phyloP scores from a whole-genome alignment of 2,329 filamentous ascomycete genomes.

The Pezicula radicicola region DNA sequence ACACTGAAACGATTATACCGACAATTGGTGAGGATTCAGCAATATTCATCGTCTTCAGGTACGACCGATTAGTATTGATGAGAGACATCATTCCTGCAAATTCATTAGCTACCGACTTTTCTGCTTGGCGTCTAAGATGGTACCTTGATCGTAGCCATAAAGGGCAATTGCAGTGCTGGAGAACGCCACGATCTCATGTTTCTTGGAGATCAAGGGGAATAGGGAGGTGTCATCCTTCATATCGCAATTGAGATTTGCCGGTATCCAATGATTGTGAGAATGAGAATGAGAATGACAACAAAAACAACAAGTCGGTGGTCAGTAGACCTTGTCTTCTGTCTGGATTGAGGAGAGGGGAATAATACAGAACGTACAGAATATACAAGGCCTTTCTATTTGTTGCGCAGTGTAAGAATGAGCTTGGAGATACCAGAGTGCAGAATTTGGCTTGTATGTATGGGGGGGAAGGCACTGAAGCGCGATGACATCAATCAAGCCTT shows the following conservation, averaged over 20 bases:
- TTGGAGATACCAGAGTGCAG: too few relatives aligned
- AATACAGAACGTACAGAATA: too few relatives aligned
- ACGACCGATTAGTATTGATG: slow-evolving; percentile 53
- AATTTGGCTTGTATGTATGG: too few relatives aligned
- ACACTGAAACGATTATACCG: slow-evolving; percentile 57
- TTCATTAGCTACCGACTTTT: not conserved
- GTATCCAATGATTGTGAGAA: not conserved
- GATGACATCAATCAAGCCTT: too few relatives aligned
- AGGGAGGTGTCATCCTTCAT: slow-evolving; percentile 15
- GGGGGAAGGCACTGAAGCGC: too few relatives aligned
- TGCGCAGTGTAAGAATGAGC: too few relatives aligned
- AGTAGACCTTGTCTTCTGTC: too few relatives aligned
- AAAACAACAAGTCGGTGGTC: not conserved
- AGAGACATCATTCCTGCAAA: slow-evolving; percentile 65
- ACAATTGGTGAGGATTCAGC: slow-evolving; percentile 46
- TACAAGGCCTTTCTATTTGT: too few relatives aligned
- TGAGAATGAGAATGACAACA: too few relatives aligned
- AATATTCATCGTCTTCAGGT: slow-evolving; percentile 56
- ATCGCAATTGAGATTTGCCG: not conserved
- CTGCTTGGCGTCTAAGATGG: not conserved
- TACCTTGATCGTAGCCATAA: slow-evolving; percentile 84
- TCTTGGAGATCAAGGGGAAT: slow-evolving; percentile 28
- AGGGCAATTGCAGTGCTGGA: slow-evolving; percentile 45
- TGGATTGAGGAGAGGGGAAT: too few relatives aligned
- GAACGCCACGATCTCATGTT: slow-evolving; percentile 33